These are phyloP conservation scores for Pneumocystis oryctolagi DNA, from an alignment of 1,139 yeast genomes.

Conservation along the genomic window DNA sequence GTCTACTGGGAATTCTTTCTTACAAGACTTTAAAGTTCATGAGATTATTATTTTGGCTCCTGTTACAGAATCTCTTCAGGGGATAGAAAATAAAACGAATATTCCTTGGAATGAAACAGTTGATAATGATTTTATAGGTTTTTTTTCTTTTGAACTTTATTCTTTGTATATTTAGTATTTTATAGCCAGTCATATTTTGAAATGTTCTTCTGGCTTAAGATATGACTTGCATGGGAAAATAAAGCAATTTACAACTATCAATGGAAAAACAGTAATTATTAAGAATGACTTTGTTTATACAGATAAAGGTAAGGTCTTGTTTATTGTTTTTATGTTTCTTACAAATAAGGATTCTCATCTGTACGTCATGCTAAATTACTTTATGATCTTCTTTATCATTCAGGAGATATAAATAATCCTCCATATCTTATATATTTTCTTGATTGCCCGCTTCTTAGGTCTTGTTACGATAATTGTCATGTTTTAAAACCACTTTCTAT, in stretches of 20 bases:
- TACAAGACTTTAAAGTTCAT: neutral
- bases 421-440: conserved; percentile 9
- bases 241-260: conserved; percentile 15
- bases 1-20: neutral
- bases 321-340: conserved; percentile 6
- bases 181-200: neutral
- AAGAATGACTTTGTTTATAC: neutral
- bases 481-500: neutral
- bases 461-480: neutral
- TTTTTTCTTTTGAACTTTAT: neutral
- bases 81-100: neutral
- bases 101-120: neutral
- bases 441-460: conserved; percentile 8
- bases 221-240: conserved; percentile 21
- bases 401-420: conserved; percentile 2
- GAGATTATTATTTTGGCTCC: neutral
- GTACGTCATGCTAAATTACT: conserved; percentile 7
- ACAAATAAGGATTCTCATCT: conserved; percentile 9
- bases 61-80: neutral
- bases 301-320: neutral
- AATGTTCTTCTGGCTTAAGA: neutral
- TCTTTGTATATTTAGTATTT: neutral
- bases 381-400: conserved; percentile 10
- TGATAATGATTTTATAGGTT: neutral
- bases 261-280: conserved; percentile 10